These are phyloP conservation scores for Aquilaria agallochum DNA, from an alignment of 441 rosid genomes.

Conservation along the genomic window DNA sequence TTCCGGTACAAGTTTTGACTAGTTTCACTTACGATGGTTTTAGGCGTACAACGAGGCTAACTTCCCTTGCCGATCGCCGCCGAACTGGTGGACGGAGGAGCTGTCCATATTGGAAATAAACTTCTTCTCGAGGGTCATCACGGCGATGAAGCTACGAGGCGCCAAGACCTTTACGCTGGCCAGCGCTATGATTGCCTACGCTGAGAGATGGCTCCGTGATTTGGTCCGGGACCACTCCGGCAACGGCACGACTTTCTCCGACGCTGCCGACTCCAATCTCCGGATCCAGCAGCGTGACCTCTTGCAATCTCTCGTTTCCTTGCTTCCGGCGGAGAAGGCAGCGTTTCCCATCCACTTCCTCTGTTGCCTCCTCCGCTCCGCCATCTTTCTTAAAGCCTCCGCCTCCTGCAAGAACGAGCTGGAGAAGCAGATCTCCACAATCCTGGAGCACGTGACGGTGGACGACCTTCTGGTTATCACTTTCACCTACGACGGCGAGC, in stretches of 20 bases:
- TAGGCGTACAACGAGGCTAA: conserved; percentile 75
- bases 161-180: conserved; percentile 55
- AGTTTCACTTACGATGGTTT: no score
- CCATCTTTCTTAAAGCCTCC: conserved; percentile 59
- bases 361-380: conserved; percentile 81
- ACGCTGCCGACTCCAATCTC: conserved; percentile 24
- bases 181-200: conserved; percentile 55
- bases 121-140: conserved; percentile 45
- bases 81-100: conserved; percentile 97
- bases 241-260: conserved; percentile 36
- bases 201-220: conserved; percentile 75
- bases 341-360: conserved; percentile 72
- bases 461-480: conserved; percentile 81
- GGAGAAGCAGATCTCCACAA: conserved; percentile 61
- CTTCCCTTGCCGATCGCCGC: conserved; percentile 81
- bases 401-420: conserved; percentile 57
- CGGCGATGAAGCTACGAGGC: conserved; percentile 66
- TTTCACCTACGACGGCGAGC: conserved; percentile 74
- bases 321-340: conserved; percentile 68
- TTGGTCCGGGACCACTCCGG: conserved; percentile 83
- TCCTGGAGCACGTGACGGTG: conserved; percentile 72
- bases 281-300: conserved; percentile 51
- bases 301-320: conserved; percentile 58
- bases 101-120: conserved; percentile 58
- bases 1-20: not conserved